Percentiles rank a stretch among this genome's conserved stretches.
Conservation (phyloP, 2,329 filamentous ascomycete species). For the Hypocreales sp. region DNA sequence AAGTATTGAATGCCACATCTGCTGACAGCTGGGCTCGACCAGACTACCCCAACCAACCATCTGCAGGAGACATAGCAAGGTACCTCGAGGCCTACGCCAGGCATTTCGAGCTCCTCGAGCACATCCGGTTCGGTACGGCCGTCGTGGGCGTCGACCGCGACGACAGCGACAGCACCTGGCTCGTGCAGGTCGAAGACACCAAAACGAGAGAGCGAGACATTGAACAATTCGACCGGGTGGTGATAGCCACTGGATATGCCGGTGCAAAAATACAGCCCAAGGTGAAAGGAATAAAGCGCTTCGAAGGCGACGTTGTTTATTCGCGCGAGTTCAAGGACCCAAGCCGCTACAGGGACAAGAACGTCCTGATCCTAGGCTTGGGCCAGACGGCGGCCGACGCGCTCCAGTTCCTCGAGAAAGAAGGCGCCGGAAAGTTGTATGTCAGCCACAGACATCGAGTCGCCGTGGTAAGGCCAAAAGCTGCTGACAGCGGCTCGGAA, state of each 20-base stretch:
- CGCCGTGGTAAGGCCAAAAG: too few species aligned
- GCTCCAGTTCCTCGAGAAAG: neutral
- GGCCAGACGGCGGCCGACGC: neutral
- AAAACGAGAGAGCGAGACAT: neutral
- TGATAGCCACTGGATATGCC: neutral
- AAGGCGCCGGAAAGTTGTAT: neutral
- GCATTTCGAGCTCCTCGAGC: neutral
- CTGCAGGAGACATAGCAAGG: neutral
- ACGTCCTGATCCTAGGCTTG: neutral
- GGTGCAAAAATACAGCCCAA: too few species aligned
- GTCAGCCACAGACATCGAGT: too few species aligned
- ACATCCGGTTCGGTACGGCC: neutral
- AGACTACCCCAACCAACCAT: neutral
- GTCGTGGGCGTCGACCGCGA: neutral
- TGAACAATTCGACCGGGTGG: neutral
- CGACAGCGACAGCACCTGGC: neutral
- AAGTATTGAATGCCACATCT: too few species aligned
- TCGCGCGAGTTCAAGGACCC: neutral
- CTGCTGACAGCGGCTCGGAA: too few species aligned
- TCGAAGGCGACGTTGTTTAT: neutral
- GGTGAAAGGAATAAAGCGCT: neutral
- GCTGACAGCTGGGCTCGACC: neutral
- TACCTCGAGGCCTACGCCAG: neutral
- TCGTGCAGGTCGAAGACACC: neutral
- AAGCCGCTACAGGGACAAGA: neutral